Percentiles rank a stretch among this genome's conserved stretches.
Evolutionary conservation across 495 filamentous ascomycete genomes (phyloP).

Genomic region (Filosporella fistucella): DNA sequence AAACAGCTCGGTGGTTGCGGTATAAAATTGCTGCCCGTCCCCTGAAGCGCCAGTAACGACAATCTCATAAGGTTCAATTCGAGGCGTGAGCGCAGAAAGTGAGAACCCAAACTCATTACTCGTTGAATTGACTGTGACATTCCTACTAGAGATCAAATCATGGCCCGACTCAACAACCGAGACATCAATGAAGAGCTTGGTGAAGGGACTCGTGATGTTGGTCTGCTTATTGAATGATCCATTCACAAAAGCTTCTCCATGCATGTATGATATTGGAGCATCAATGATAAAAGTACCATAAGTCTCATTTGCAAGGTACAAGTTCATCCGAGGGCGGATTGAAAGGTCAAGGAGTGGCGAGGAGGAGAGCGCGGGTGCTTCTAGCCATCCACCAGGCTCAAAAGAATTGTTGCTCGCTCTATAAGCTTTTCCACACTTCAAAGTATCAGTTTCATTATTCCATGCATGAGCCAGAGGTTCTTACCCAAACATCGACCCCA

Average conservation of each 20-base stretch:
- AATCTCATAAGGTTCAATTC: conserved; percentile 38
- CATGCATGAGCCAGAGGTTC: too few relatives aligned
- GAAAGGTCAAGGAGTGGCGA: conserved; percentile 47
- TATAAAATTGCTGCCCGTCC: conserved; percentile 24
- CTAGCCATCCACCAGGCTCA: conserved; percentile 56
- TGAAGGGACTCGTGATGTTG: conserved; percentile 32
- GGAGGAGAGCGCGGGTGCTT: conserved; percentile 37
- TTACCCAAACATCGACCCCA: conserved; percentile 8
- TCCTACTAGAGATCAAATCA: conserved; percentile 27
- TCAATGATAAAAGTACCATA: conserved; percentile 54
- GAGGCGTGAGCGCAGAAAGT: conserved; percentile 36
- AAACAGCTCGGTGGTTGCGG: conserved; percentile 41
- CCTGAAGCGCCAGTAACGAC: conserved; percentile 29
- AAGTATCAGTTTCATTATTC: too few relatives aligned
- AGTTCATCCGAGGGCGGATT: conserved; percentile 52
- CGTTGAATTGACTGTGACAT: conserved; percentile 39
- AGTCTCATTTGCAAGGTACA: conserved; percentile 50
- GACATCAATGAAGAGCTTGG: conserved; percentile 21
- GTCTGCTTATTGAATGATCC: conserved; percentile 13
- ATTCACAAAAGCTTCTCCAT: conserved; percentile 38
- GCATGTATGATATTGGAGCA: conserved; percentile 46
- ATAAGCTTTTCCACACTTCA: conserved; percentile 11
- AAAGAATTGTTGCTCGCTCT: conserved; percentile 45
- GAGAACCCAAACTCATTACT: conserved; percentile 37
- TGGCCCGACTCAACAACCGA: conserved; percentile 1